phyloP scores from a whole-genome alignment of 352 stramenopile genomes.

The Phytophthora tentaculata region DNA sequence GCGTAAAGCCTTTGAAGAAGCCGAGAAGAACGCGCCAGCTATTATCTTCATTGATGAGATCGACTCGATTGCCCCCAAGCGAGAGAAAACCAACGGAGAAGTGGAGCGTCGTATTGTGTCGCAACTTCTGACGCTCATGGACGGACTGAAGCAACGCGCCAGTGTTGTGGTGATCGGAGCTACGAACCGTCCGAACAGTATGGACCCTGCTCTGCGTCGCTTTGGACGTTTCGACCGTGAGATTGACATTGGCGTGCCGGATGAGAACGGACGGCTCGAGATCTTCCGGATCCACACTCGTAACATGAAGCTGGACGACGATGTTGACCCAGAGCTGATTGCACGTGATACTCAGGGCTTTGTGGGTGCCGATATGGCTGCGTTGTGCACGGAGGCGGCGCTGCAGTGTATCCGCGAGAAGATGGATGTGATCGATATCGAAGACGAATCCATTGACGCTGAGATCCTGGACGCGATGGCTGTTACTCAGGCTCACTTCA shows the following conservation, averaged over 20 bases:
- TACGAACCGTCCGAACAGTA: slow-evolving; percentile 99
- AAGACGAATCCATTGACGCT: slow-evolving; percentile 99
- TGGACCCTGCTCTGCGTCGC: slow-evolving; percentile 97
- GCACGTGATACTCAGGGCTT: slow-evolving; percentile 99
- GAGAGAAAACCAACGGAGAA: slow-evolving; percentile 99
- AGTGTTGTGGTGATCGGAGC: slow-evolving; percentile 99
- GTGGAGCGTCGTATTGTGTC: slow-evolving; percentile 99
- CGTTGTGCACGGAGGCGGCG: slow-evolving; percentile 98
- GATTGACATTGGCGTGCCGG: slow-evolving; percentile 99
- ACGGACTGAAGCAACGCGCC: slow-evolving; percentile 93
- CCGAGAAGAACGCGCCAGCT: slow-evolving; percentile 99
- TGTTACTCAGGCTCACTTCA: slow-evolving; percentile 99
- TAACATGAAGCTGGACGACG: slow-evolving; percentile 99
- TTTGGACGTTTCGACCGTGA: slow-evolving; percentile 99
- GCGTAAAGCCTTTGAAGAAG: slow-evolving; percentile 98
- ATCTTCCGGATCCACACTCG: slow-evolving; percentile 99
- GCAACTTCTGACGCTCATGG: slow-evolving; percentile 99
- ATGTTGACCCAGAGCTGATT: slow-evolving; percentile 98
- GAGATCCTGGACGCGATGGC: slow-evolving; percentile 99
- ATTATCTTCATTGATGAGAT: slow-evolving; percentile 99
- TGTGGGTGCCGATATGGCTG: slow-evolving; percentile 99
- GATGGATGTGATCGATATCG: slow-evolving; percentile 99
- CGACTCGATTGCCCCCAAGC: slow-evolving; percentile 97
- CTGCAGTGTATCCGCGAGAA: slow-evolving; percentile 99
- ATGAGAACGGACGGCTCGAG: slow-evolving; percentile 98